These are phyloP conservation scores for Trichopus zeylanicus DNA, from an alignment of 116 monocot genomes.

Conservation along the genomic window DNA sequence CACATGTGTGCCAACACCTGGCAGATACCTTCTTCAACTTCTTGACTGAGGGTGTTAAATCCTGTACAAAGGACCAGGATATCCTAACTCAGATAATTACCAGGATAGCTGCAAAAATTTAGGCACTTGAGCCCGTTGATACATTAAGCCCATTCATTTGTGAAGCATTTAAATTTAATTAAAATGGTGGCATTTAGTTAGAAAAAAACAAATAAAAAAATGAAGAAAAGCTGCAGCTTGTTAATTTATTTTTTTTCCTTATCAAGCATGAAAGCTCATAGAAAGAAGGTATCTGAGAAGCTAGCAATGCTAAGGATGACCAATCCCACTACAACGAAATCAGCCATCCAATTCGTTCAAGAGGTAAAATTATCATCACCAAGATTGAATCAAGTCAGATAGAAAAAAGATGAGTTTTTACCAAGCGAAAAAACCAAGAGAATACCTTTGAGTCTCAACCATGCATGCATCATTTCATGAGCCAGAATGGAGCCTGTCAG, in stretches of 20 bases:
- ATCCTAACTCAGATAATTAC: neutral
- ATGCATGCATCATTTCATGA: conserved; percentile 98
- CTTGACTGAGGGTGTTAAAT: conserved; percentile 35
- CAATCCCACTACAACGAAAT: too few species aligned
- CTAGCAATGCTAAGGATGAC: too few species aligned
- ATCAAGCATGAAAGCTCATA: too few species aligned
- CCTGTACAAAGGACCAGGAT: conserved; percentile 25
- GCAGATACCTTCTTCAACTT: conserved; percentile 87
- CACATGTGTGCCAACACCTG: conserved; percentile 87
- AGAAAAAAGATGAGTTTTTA: too few species aligned
- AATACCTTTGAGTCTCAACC: conserved; percentile 49
- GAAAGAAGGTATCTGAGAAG: too few species aligned
- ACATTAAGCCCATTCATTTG: too few species aligned
- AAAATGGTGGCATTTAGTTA: too few species aligned
- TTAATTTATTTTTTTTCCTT: too few species aligned
- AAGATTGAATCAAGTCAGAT: neutral
- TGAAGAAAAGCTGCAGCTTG: too few species aligned
- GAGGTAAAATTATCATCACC: neutral
- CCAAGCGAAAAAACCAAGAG: neutral
- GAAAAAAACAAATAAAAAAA: too few species aligned
- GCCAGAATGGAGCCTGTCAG: conserved; percentile 84
- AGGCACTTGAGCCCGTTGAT: neutral
- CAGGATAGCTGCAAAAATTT: neutral
- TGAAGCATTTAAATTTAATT: too few species aligned
- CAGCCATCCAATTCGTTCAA: too few species aligned